Evolutionary conservation across 257 asterid genomes (phyloP), one percentile per base, ranked within the genome.

Genomic region (Solanum phureja): DNA sequence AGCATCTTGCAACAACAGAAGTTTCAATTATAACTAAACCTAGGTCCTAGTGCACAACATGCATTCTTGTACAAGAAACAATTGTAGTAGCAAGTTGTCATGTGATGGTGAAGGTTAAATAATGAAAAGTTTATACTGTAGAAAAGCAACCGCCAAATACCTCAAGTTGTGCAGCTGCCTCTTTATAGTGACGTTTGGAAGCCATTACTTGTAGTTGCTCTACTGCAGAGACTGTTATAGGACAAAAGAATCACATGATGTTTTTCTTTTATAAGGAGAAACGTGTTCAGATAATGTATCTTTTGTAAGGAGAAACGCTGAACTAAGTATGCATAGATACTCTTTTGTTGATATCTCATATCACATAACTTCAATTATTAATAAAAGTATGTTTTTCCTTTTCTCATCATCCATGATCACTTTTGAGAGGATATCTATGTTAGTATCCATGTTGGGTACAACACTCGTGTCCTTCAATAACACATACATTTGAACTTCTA

Each of bases 81-180:
- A 46, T 16, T 46, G 19, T 42, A 46, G 85, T 81, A 46, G 68
- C 85, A 81, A 24, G n/a, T 79, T 79, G 64, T 19, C 64, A 79
- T 19, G 84, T 21, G 13, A 46, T 29, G 68, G 40, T 46, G 85
- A 46, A 46, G 68, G 68, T 46, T 46, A 46, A 75, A 37, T 38
- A 38, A 31, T 81, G 29, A 46, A 29, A 81, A 81, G 85, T 19
- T 81, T 46, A 27, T 18, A 38, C 83, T 37, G 33, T 66, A 79
- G 37, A 72, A 40, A 42, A 88, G 23, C 60, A 77, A 87, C 83
- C 27, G 76, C 46, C 33, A 86, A 89, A 88, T 94, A 96, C 99
- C 99, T 97, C 99, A 60, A 97, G 96, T 91, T 97, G 99, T 33
- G 99, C 98, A 89, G 99, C 99, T 87, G 98, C 99, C 92, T 97